phyloP scores from a whole-genome alignment of 306 rosid genomes.

The Begonia loranthoides region DNA sequence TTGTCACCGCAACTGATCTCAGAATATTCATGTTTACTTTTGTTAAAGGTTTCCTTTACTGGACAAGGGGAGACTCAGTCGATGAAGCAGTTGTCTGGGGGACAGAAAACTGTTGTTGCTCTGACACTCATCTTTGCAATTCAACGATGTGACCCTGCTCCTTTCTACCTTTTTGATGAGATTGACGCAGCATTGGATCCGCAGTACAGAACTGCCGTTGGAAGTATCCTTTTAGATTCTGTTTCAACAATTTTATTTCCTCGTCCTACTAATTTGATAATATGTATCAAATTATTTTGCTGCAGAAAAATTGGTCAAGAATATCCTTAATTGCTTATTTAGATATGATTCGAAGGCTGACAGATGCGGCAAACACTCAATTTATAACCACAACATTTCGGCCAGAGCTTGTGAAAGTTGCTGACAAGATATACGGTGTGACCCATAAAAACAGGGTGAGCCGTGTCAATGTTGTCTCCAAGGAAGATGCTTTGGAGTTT shows the following conservation, averaged over 20 bases:
- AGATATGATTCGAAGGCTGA: slow-evolving; percentile 94
- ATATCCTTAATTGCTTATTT: slow-evolving; percentile 31
- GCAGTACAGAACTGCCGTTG: slow-evolving; percentile 94
- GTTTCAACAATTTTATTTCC: not conserved
- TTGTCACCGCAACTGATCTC: not conserved
- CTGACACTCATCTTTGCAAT: slow-evolving; percentile 94
- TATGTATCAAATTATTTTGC: not conserved
- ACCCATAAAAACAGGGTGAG: slow-evolving; percentile 93
- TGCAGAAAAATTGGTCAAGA: slow-evolving; percentile 11
- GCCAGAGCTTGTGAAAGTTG: slow-evolving; percentile 88
- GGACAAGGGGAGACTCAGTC: slow-evolving; percentile 99
- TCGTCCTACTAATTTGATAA: not conserved
- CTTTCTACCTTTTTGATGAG: slow-evolving; percentile 95
- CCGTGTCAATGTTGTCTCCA: slow-evolving; percentile 57
- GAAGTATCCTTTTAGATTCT: slow-evolving; percentile 55
- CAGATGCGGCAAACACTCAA: slow-evolving; percentile 77
- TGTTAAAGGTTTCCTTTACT: slow-evolving; percentile 81
- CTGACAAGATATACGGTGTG: slow-evolving; percentile 85
- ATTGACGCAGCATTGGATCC: slow-evolving; percentile 98
- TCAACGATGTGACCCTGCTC: slow-evolving; percentile 99
- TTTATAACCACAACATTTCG: slow-evolving; percentile 91
- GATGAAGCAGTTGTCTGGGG: slow-evolving; percentile 97
- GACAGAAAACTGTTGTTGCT: slow-evolving; percentile 98
- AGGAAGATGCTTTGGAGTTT: slow-evolving; percentile 68
- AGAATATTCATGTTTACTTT: not conserved